A percentile compares a stretch with the other conserved stretches of the same genome.
Evolutionary conservation across 805 yeast genomes (phyloP).

Genomic region (Pichia cabralensis): DNA sequence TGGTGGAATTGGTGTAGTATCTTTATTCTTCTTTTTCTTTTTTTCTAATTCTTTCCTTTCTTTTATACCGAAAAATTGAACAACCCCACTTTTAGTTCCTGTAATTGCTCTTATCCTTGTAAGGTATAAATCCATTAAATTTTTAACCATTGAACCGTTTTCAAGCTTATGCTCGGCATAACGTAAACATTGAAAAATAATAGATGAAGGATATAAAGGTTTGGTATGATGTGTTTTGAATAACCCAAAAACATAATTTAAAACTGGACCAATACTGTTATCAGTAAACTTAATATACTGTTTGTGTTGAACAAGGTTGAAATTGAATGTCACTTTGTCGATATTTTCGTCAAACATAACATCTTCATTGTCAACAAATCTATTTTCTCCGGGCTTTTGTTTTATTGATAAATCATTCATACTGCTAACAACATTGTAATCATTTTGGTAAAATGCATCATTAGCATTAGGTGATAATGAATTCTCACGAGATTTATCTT

Average conservation of each 20-base stretch:
- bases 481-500: constrained; percentile 8
- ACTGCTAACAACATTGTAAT: neutral
- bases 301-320: constrained; percentile 41
- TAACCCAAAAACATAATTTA: constrained; percentile 37
- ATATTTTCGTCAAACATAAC: constrained; percentile 27
- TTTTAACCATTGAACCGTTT: constrained; percentile 46
- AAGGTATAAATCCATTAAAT: constrained; percentile 48
- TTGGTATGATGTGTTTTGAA: constrained; percentile 38
- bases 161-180: constrained; percentile 51
- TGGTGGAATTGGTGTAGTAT: constrained; percentile 5
- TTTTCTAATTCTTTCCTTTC: constrained; percentile 13
- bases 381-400: constrained; percentile 11
- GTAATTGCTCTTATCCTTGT: constrained; percentile 53
- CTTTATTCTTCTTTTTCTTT: constrained; percentile 9
- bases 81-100: constrained; percentile 50
- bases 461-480: neutral
- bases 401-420: constrained; percentile 10
- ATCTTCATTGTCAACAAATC: constrained; percentile 25
- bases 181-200: constrained; percentile 59
- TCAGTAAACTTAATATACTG: constrained; percentile 58
- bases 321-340: constrained; percentile 39
- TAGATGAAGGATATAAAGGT: constrained; percentile 55
- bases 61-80: constrained; percentile 20
- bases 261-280: constrained; percentile 38
- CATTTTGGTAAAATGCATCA: constrained; percentile 8